Conservation (phyloP, 371 early-diverging fungal genomes). For the Haplosporangium sp. region DNA sequence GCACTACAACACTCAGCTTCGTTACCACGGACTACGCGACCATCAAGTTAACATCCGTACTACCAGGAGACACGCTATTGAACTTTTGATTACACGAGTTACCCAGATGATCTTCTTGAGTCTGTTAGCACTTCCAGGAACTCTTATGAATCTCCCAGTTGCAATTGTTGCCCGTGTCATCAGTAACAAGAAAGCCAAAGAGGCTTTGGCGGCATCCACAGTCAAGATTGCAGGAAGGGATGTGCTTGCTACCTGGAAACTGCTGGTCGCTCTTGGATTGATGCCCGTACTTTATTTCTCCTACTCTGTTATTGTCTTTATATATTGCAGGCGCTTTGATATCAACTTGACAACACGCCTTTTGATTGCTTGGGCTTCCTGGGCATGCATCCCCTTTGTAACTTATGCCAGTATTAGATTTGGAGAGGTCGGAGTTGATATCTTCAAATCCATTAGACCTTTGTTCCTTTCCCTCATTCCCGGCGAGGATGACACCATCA, state of each 20-base stretch:
- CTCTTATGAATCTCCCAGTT: constrained; percentile 84
- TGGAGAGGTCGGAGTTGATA: constrained; percentile 91
- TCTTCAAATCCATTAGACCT: constrained; percentile 85
- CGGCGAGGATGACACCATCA: constrained; percentile 66
- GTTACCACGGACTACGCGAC: constrained; percentile 93
- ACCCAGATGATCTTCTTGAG: constrained; percentile 76
- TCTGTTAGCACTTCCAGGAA: constrained; percentile 86
- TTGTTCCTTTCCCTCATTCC: constrained; percentile 80
- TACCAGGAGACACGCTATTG: constrained; percentile 78
- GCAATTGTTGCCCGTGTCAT: constrained; percentile 77
- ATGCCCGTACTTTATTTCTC: constrained; percentile 82
- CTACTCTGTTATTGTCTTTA: constrained; percentile 73
- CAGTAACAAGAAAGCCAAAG: constrained; percentile 83
- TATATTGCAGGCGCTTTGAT: constrained; percentile 58
- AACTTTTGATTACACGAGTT: constrained; percentile 76
- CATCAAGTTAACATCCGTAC: constrained; percentile 93
- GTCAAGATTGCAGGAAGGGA: constrained; percentile 96
- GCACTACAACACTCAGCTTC: constrained; percentile 89
- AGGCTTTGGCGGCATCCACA: constrained; percentile 88
- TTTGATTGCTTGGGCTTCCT: constrained; percentile 52
- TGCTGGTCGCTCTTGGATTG: constrained; percentile 85
- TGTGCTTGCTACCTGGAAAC: constrained; percentile 97
- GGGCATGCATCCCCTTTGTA: constrained; percentile 68
- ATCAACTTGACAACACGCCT: constrained; percentile 28
- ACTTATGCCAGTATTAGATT: constrained; percentile 87